Evolutionary conservation across 202 grass and related monocot species (phyloP), one percentile per base, ranked within the genome.

Genomic region (Carex sylvatica): DNA sequence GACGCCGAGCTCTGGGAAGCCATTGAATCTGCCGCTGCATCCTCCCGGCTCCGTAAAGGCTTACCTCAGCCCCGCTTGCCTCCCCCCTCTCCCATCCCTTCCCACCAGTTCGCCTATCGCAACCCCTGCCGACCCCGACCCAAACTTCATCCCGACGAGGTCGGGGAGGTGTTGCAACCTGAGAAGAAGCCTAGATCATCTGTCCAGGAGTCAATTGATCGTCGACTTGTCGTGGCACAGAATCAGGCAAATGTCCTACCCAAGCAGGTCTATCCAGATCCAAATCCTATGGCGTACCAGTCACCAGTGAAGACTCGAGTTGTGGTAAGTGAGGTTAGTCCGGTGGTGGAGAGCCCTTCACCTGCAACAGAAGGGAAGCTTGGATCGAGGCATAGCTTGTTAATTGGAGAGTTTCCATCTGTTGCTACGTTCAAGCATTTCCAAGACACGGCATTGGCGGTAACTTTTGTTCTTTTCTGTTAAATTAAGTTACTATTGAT

Each of bases 351-450:
- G 74, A 93, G 79, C 84, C 87, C 85, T 28, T 74, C 80, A 10
- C 71, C 65, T 0, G 87, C 78, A 58, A 61, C 23, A 2, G 86
- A 70, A 83, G 55, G 56, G 36, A 56, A 71, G 42, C 30, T 75
- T 38, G 77, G 51, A 61, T 71, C 73, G 61, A 90, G 23, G 61
- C 62, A 86, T 69, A 81, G 73, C 54, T 84, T 85, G 63, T 84
- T 89, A 12, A 69, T 83, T 38, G 91, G 62, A 19, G 82, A 86
- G 46, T 84, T 93, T 52, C 88, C 95, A 70, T 88, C 87, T 89
- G 88, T 94, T 0, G 87, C 84, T 83, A 88, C 87, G 23, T 98
- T 98, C 84, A 94, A 81, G 74, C 87, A 93, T 67, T 93, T 91
- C 84, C 95, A 98, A 87, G 89, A 98, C 20, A 82, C 82, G 16